Conservation (phyloP, 495 filamentous ascomycete genomes). For the Hypoxylon perforatum region DNA sequence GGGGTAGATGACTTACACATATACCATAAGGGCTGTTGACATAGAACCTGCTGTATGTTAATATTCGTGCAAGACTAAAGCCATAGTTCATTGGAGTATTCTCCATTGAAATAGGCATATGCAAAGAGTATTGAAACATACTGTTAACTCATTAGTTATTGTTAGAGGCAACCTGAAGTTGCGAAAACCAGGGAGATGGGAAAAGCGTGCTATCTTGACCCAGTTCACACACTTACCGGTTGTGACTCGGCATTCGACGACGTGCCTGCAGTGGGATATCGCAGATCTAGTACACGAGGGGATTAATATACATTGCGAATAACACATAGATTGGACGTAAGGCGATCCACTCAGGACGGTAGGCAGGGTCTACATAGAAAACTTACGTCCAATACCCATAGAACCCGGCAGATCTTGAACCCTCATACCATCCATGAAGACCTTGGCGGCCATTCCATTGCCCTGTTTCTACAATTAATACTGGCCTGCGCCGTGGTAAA, state of each 20-base stretch:
- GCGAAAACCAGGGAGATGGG: background rate
- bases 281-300: slow-evolving; percentile 58
- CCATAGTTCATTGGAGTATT: background rate
- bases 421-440: slow-evolving; percentile 77
- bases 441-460: slow-evolving; percentile 85
- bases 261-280: slow-evolving; percentile 86
- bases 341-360: background rate
- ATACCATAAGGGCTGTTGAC: slow-evolving; percentile 85
- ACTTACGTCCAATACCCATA: slow-evolving; percentile 76
- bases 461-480: slow-evolving; percentile 49
- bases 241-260: slow-evolving; percentile 78
- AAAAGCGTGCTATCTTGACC: background rate
- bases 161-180: background rate
- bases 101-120: background rate
- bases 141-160: slow-evolving; percentile 17
- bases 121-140: slow-evolving; percentile 9
- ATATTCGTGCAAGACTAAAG: background rate
- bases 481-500: background rate
- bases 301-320: background rate
- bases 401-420: slow-evolving; percentile 80
- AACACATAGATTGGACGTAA: background rate
- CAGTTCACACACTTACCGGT: slow-evolving; percentile 52
- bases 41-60: slow-evolving; percentile 65
- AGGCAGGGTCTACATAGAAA: background rate
- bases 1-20: slow-evolving; percentile 26